These are phyloP conservation scores for Hypoxylon fragiforme DNA, from an alignment of 495 filamentous ascomycete genomes.

Conservation along the genomic window DNA sequence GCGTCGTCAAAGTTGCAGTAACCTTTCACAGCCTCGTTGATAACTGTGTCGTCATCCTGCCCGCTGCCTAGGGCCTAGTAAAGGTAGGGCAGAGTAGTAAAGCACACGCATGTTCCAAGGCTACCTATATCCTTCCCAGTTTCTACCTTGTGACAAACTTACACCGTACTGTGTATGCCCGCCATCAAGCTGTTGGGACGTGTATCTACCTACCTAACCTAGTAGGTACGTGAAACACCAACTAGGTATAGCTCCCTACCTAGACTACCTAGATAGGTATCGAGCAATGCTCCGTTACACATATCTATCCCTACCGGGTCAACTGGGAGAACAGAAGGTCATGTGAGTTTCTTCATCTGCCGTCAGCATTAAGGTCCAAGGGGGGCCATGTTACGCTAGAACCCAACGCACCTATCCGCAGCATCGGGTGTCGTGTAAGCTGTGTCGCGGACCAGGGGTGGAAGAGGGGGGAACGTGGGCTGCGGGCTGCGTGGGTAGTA, in stretches of 20 bases:
- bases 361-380: slow-evolving; percentile 12
- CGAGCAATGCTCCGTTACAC: no score
- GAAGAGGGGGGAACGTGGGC: background rate
- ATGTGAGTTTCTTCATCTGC: slow-evolving; percentile 26
- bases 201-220: no score
- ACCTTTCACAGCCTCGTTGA: background rate
- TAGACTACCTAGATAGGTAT: no score
- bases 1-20: no score
- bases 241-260: no score
- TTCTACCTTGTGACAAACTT: background rate
- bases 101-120: background rate
- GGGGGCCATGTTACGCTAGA: slow-evolving; percentile 1
- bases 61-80: background rate
- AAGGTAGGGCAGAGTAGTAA: slow-evolving; percentile 10
- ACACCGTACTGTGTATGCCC: background rate
- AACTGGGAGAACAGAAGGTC: slow-evolving; percentile 3
- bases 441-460: background rate
- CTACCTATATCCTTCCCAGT: background rate
- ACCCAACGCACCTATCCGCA: slow-evolving; percentile 12
- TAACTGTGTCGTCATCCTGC: background rate
- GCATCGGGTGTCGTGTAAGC: background rate
- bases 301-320: no score
- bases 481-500: background rate
- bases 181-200: no score
- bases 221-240: no score